Evolutionary conservation across 148 eudicot genomes (phyloP).

Genomic region (Rhododendron simsii): DNA sequence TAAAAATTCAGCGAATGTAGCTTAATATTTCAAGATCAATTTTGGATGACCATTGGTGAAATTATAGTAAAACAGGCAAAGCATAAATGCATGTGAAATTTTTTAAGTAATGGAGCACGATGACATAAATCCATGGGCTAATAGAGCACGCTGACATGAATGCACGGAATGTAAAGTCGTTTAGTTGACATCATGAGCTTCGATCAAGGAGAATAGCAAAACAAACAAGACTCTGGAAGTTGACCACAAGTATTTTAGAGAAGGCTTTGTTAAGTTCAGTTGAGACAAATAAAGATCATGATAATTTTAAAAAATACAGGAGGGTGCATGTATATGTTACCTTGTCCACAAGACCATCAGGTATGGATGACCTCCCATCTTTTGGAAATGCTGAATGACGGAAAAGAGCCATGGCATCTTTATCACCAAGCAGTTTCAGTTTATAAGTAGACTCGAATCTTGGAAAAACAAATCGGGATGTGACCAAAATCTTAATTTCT

Average conservation of each 20-base stretch:
- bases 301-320: not conserved
- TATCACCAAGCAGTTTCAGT: constrained; percentile 13
- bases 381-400: constrained; percentile 18
- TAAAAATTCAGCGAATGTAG: not conserved
- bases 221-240: not conserved
- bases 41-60: not conserved
- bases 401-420: constrained; percentile 29
- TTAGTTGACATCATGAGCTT: not conserved
- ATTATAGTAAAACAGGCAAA: not conserved
- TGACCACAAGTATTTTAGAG: not conserved
- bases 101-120: not conserved
- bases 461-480: constrained; percentile 26
- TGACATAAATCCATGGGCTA: not conserved
- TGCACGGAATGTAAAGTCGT: not conserved
- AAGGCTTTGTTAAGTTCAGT: not conserved
- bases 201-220: not conserved
- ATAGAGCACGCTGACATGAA: not conserved
- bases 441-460: constrained; percentile 15
- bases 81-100: not conserved
- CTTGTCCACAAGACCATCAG: constrained; percentile 20
- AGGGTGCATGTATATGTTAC: not conserved
- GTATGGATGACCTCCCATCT: constrained; percentile 3
- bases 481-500: constrained; percentile 26
- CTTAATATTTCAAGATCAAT: not conserved
- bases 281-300: not conserved